phyloP scores from a whole-genome alignment of 441 rosid species.

The Aquilaria agallochum region DNA sequence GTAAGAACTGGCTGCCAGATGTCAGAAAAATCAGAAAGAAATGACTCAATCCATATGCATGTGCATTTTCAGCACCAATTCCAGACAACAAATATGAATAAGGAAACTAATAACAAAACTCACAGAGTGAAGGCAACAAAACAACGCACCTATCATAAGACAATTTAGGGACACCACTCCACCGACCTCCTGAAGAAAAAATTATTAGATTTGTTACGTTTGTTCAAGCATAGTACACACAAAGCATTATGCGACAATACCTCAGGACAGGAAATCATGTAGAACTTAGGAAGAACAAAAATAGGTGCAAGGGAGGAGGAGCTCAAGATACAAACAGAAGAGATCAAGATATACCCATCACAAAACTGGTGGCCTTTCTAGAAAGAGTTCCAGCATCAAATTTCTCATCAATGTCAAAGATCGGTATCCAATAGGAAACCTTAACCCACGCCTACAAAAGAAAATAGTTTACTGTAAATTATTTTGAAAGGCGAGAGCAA shows the following conservation, averaged over 20 bases:
- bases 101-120: not conserved
- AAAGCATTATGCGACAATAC: not conserved
- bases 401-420: conserved; percentile 58
- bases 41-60: conserved; percentile 6
- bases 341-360: conserved; percentile 60
- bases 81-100: not conserved
- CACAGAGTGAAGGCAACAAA: conserved; percentile 2
- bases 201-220: conserved; percentile 11
- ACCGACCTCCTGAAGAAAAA: conserved; percentile 80
- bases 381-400: conserved; percentile 66
- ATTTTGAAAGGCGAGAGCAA: too few species aligned
- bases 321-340: not conserved
- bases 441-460: conserved; percentile 77
- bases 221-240: not conserved
- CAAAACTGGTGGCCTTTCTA: conserved; percentile 58
- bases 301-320: too few species aligned
- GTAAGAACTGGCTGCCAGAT: conserved; percentile 56
- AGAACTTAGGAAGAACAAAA: too few species aligned
- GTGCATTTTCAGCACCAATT: too few species aligned
- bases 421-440: conserved; percentile 86
- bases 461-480: not conserved
- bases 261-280: not conserved
- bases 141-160: conserved; percentile 59
- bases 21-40: conserved; percentile 8
- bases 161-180: conserved; percentile 84